Conservation (phyloP, 495 filamentous ascomycete species). For the Letharia lupina region DNA sequence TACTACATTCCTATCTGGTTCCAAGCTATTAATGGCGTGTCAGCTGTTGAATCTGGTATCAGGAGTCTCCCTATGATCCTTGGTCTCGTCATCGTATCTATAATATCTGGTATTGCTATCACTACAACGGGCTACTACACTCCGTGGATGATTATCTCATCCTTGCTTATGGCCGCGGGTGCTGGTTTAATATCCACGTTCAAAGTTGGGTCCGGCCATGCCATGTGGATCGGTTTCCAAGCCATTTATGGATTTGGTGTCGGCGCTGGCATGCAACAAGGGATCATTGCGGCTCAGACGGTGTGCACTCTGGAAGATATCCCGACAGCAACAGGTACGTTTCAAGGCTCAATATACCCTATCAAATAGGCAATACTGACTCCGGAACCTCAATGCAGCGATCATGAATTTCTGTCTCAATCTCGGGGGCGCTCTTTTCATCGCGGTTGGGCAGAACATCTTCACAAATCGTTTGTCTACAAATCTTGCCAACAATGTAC, state of each 20-base stretch:
- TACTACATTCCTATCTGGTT: constrained; percentile 78
- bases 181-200: constrained; percentile 63
- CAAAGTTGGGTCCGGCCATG: constrained; percentile 40
- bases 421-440: constrained; percentile 64
- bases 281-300: constrained; percentile 61
- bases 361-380: background rate
- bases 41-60: constrained; percentile 64
- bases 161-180: constrained; percentile 55
- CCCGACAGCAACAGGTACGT: constrained; percentile 47
- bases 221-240: constrained; percentile 73
- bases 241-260: constrained; percentile 60
- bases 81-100: constrained; percentile 48
- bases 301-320: constrained; percentile 54
- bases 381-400: background rate
- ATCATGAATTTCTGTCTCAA: constrained; percentile 63
- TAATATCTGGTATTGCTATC: constrained; percentile 54
- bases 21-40: constrained; percentile 67
- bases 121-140: constrained; percentile 65
- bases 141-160: constrained; percentile 57
- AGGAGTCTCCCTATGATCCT: constrained; percentile 70
- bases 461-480: constrained; percentile 62
- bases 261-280: constrained; percentile 60
- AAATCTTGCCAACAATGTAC: constrained; percentile 44
- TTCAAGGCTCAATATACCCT: constrained; percentile 24
- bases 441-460: constrained; percentile 68